Evolutionary conservation across 495 filamentous ascomycete species (phyloP).

Genomic region (Trichoderma virens): DNA sequence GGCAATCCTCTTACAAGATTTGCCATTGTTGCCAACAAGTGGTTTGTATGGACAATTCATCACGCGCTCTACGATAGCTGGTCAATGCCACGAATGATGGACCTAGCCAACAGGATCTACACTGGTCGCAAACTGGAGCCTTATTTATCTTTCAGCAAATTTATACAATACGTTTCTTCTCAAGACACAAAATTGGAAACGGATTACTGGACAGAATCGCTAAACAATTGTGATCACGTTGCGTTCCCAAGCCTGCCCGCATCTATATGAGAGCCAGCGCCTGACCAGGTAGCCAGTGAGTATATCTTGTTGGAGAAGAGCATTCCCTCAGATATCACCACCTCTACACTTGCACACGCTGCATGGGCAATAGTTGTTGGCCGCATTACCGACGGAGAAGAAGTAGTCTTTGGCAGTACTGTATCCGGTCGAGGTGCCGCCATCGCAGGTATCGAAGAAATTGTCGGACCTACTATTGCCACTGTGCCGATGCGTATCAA

Average conservation of each 20-base stretch:
- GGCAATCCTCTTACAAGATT: not conserved
- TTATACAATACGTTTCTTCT: not conserved
- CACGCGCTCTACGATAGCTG: slow-evolving; percentile 15
- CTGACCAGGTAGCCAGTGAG: too few species aligned
- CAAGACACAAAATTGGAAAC: not conserved
- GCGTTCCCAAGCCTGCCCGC: too few species aligned
- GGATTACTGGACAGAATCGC: not conserved
- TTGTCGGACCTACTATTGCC: slow-evolving; percentile 44
- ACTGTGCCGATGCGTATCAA: slow-evolving; percentile 46
- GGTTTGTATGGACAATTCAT: slow-evolving; percentile 12
- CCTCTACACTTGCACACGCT: slow-evolving; percentile 42
- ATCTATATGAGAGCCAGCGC: too few species aligned
- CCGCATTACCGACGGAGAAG: slow-evolving; percentile 14
- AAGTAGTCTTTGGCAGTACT: slow-evolving; percentile 35
- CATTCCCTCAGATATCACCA: slow-evolving; percentile 24
- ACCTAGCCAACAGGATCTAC: not conserved
- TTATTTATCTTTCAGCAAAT: not conserved
- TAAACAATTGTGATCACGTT: too few species aligned
- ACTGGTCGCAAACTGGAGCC: not conserved
- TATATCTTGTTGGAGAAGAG: not conserved
- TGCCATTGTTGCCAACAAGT: not conserved
- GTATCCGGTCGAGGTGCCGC: slow-evolving; percentile 36
- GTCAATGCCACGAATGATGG: slow-evolving; percentile 7
- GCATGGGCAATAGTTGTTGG: slow-evolving; percentile 41
- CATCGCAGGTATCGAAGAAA: slow-evolving; percentile 32